A percentile compares a stretch with the other conserved stretches of the same genome.
These are phyloP conservation scores for Paecilomyces formosus DNA, from an alignment of 2,329 filamentous ascomycete genomes.

Conservation along the genomic window DNA sequence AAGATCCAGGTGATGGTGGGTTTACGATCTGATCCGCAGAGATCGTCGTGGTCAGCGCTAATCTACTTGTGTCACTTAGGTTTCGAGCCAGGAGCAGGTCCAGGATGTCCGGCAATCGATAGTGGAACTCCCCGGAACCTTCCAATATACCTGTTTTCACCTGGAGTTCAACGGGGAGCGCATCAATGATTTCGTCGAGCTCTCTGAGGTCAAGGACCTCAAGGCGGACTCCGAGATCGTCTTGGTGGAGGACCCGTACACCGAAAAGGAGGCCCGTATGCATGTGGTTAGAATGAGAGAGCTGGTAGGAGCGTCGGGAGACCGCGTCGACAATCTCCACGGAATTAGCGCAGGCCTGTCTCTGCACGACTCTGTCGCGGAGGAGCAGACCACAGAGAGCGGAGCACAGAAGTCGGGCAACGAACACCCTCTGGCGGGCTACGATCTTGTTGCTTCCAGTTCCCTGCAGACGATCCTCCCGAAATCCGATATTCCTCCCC, in stretches of 20 bases:
- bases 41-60: not conserved
- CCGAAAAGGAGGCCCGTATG: constrained; percentile 94
- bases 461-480: constrained; percentile 67
- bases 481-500: constrained; percentile 56
- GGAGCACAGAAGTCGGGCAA: constrained; percentile 26
- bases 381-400: constrained; percentile 39
- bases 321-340: constrained; percentile 79
- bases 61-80: constrained; percentile 41
- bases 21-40: constrained; percentile 8
- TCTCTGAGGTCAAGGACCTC: constrained; percentile 80
- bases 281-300: constrained; percentile 87
- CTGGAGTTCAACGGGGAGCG: constrained; percentile 81
- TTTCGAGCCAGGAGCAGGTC: constrained; percentile 88
- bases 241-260: constrained; percentile 91
- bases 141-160: constrained; percentile 98
- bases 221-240: constrained; percentile 68
- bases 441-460: constrained; percentile 66
- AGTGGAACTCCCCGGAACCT: constrained; percentile 84
- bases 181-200: constrained; percentile 90
- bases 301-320: constrained; percentile 82
- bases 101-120: constrained; percentile 96
- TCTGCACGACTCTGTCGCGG: constrained; percentile 69
- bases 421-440: constrained; percentile 58
- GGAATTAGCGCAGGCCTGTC: constrained; percentile 80
- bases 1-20: constrained; percentile 80